phyloP scores from a whole-genome alignment of 495 filamentous ascomycete genomes.

The Neurospora pannonica region DNA sequence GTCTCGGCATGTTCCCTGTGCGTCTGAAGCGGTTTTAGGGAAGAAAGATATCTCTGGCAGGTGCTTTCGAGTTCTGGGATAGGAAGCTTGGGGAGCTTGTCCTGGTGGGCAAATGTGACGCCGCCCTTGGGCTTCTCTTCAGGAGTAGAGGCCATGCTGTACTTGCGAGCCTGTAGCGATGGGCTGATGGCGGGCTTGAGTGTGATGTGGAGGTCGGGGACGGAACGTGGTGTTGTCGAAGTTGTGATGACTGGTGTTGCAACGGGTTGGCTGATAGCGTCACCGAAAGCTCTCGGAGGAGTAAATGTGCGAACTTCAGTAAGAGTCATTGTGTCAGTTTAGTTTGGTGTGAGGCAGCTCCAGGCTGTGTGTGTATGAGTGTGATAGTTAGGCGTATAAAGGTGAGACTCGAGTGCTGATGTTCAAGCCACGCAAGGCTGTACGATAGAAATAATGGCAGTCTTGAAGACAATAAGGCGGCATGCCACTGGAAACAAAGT shows the following conservation, averaged over 20 bases:
- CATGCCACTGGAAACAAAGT: slow-evolving; percentile 45
- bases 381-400: slow-evolving; percentile 50
- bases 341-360: slow-evolving; percentile 14
- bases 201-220: slow-evolving; percentile 18
- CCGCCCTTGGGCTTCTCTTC: slow-evolving; percentile 44
- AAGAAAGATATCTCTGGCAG: slow-evolving; percentile 68
- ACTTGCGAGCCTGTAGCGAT: slow-evolving; percentile 16
- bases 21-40: slow-evolving; percentile 74
- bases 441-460: slow-evolving; percentile 89
- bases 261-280: slow-evolving; percentile 42
- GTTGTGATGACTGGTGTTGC: slow-evolving; percentile 14
- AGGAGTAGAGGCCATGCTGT: slow-evolving; percentile 24
- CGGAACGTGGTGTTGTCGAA: slow-evolving; percentile 15
- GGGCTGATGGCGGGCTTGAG: slow-evolving; percentile 20
- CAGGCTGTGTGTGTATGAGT: slow-evolving; percentile 9
- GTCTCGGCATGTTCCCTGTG: slow-evolving; percentile 77
- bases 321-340: slow-evolving; percentile 30
- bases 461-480: slow-evolving; percentile 76
- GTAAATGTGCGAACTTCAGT: slow-evolving; percentile 53
- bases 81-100: slow-evolving; percentile 81
- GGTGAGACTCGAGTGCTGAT: slow-evolving; percentile 67
- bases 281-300: slow-evolving; percentile 61
- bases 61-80: slow-evolving; percentile 85
- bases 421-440: slow-evolving; percentile 70
- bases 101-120: slow-evolving; percentile 82